Base-by-base conservation (phyloP, 768 basidiomycete genomes). In the Phaeolepiota aurea region DNA sequence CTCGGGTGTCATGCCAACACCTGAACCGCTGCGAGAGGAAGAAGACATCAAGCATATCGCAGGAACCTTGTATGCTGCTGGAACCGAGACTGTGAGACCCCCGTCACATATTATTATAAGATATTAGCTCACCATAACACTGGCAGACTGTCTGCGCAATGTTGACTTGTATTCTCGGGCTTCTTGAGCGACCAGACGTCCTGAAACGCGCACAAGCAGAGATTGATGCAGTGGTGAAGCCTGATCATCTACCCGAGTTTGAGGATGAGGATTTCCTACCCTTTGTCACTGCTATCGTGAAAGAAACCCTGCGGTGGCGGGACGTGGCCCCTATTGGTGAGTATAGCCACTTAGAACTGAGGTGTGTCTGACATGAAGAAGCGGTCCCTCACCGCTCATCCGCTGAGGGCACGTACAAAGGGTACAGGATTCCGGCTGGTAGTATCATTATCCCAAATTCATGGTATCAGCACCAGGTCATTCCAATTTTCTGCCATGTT, bases 121-220 rank as follows among this genome's bases (percentile, higher is more conserved):
- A 9, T 10, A 16, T 9, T 16, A 9, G 16, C 18, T 35, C 16
- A 35, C 10, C 9, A 10, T 35, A 16, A 35, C 34, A 9, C 22
- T 31, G 34, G 34, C 0, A 40, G 28, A 40, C 15, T 19, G 52
- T 61, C 7, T 46, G 55, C 12, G 47, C 51, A 0, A 45, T 64
- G 9, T 42, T 45, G 9, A 54, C 50, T 1, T 64, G 63, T 43
- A 54, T 67, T 30, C 40, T 64, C 2, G 54, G 49, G 2, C 58
- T 66, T 37, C 43, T 58, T 1, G 42, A 55, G 10, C 42, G 57
- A 32, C 63, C 59, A 1, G 53, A 61, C 3, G 53, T 57, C 5
- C 49, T 60, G 5, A 48, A 45, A 23, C 58, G 51, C 32, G 64
- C 62, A 2, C 64, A 66, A 37, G 44, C 32, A 3, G 58, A 67